Percentiles rank a stretch among this genome's conserved stretches.
These are phyloP conservation scores for Suhomyces bolitotheri DNA, from an alignment of 1,139 yeast species.

Conservation along the genomic window DNA sequence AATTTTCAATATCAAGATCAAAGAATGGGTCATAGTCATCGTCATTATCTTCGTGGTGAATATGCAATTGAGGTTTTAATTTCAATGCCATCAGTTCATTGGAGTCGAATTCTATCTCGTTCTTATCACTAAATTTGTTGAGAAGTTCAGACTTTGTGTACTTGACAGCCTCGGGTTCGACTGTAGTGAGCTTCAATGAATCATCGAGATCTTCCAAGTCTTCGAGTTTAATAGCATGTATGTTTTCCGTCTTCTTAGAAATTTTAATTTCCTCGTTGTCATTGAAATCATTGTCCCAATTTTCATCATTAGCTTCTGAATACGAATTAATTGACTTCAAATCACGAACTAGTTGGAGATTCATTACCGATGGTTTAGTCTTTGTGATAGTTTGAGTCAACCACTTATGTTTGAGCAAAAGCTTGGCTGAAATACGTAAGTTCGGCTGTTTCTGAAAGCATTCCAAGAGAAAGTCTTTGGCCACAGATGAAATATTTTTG, in stretches of 20 bases:
- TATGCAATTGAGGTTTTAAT: conserved; percentile 2
- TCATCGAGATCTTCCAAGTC: conserved; percentile 8
- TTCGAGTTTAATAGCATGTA: conserved; percentile 2
- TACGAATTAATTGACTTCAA: conserved; percentile 27
- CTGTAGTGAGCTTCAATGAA: conserved; percentile 7
- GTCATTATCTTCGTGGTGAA: conserved; percentile 8
- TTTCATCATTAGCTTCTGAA: conserved; percentile 33
- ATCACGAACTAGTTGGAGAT: conserved; percentile 5
- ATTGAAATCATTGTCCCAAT: conserved; percentile 39
- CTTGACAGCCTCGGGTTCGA: conserved; percentile 7
- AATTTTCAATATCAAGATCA: conserved; percentile 41
- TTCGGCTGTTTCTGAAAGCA: conserved; percentile 81
- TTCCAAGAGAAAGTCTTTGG: conserved; percentile 63
- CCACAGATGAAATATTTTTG: conserved; percentile 49
- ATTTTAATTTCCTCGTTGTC: conserved; percentile 18
- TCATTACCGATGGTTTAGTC: conserved; percentile 8
- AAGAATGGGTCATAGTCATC: conserved; percentile 43
- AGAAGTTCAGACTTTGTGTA: conserved; percentile 31
- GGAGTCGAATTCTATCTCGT: conserved; percentile 24
- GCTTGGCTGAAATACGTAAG: conserved; percentile 56
- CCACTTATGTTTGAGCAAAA: conserved; percentile 67
- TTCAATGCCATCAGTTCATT: conserved; percentile 12
- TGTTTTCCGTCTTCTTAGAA: conserved; percentile 7
- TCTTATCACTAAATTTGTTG: conserved; percentile 31
- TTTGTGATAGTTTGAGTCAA: conserved; percentile 20